phyloP scores from a whole-genome alignment of 805 yeast species.

The Teunomyces kruisii region DNA sequence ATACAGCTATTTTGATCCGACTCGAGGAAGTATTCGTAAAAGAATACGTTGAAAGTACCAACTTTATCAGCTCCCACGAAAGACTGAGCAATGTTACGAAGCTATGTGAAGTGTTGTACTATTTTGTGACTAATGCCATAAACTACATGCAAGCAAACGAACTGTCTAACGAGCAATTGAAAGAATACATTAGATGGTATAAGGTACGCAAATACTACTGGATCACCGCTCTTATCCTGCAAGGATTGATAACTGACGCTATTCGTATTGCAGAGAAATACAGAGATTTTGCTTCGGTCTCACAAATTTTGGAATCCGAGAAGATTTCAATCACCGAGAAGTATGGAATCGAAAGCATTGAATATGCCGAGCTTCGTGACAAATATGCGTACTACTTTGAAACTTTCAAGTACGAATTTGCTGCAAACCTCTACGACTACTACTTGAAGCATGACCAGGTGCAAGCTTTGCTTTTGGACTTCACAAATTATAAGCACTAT shows the following conservation, averaged over 20 bases:
- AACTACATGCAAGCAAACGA: conserved; percentile 28
- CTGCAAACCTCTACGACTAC: conserved; percentile 57
- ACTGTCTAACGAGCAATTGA: conserved; percentile 22
- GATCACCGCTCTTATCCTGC: conserved; percentile 57
- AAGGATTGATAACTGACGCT: conserved; percentile 53
- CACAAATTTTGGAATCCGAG: conserved; percentile 44
- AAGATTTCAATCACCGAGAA: conserved; percentile 19
- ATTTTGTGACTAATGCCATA: conserved; percentile 35
- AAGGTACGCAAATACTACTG: conserved; percentile 42
- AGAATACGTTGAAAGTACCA: conserved; percentile 7
- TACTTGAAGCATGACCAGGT: conserved; percentile 54
- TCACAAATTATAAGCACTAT: conserved; percentile 50
- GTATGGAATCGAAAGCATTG: conserved; percentile 15
- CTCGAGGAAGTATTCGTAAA: conserved; percentile 44
- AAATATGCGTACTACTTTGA: conserved; percentile 54
- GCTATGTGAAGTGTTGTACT: conserved; percentile 33
- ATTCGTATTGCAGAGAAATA: conserved; percentile 63
- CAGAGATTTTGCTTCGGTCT: conserved; percentile 64
- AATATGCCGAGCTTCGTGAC: conserved; percentile 15
- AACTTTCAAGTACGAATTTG: conserved; percentile 68
- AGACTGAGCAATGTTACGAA: conserved; percentile 21
- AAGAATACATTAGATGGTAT: conserved; percentile 36
- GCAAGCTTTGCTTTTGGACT: conserved; percentile 54
- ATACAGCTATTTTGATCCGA: conserved; percentile 34
- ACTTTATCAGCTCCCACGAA: conserved; percentile 13